Conservation (phyloP, 164 flowering plant genomes). For the Vitis cinerea region DNA sequence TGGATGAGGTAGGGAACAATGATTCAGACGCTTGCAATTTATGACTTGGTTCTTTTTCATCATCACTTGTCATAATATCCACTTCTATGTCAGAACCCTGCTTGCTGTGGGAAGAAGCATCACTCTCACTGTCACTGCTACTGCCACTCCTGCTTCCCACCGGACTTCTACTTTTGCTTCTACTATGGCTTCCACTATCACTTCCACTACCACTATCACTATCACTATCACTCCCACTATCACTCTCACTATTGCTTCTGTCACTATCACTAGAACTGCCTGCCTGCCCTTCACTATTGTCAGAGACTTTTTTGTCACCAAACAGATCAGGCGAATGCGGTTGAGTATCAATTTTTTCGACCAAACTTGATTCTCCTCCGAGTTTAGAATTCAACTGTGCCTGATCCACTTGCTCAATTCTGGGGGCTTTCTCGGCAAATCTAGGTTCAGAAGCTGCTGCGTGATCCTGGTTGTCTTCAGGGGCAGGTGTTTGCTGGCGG, state of each 20-base stretch:
- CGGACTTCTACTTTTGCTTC: conserved; percentile 50
- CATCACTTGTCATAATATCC: conserved; percentile 85
- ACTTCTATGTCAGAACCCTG: conserved; percentile 94
- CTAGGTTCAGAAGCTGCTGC: conserved; percentile 31
- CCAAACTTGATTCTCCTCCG: conserved; percentile 33
- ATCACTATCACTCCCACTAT: conserved; percentile 59
- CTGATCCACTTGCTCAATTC: conserved; percentile 34
- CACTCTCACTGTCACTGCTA: conserved; percentile 92
- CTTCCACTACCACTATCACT: conserved; percentile 47
- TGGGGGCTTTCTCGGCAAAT: conserved; percentile 27
- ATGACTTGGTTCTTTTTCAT: conserved; percentile 61
- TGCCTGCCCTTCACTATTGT: conserved; percentile 54
- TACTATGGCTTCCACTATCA: conserved; percentile 20
- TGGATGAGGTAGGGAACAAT: conserved; percentile 27
- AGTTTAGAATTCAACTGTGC: conserved; percentile 25
- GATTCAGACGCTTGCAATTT: conserved; percentile 33
- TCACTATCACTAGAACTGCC: conserved; percentile 76
- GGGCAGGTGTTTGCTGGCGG: conserved; percentile 21
- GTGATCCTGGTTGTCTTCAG: conserved; percentile 31
- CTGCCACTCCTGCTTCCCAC: conserved; percentile 70
- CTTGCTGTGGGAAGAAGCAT: conserved; percentile 82
- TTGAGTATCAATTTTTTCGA: conserved; percentile 38
- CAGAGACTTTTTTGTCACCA: conserved; percentile 52
- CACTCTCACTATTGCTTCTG: conserved; percentile 68
- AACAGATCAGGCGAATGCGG: conserved; percentile 42